phyloP scores from a whole-genome alignment of 345 rosid genomes.

The Cardamine resedifolia region DNA sequence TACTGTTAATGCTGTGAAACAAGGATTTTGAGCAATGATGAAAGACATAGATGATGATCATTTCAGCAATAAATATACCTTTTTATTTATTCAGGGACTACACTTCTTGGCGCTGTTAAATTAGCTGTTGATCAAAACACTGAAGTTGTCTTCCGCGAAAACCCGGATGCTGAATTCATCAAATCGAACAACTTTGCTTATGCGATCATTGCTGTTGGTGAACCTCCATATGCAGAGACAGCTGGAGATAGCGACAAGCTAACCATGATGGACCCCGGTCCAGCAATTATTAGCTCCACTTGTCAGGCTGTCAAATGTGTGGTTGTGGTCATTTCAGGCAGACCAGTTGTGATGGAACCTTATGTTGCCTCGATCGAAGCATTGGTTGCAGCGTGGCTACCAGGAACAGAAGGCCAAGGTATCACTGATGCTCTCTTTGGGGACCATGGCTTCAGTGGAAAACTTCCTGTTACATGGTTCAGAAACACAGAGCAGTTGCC shows the following conservation, averaged over 20 bases:
- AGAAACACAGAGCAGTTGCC: slow-evolving; percentile 86
- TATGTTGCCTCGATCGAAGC: slow-evolving; percentile 64
- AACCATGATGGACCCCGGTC: slow-evolving; percentile 71
- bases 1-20: not conserved
- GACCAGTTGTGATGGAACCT: slow-evolving; percentile 83
- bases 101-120: slow-evolving; percentile 72
- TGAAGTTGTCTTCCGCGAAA: slow-evolving; percentile 59
- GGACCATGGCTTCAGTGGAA: slow-evolving; percentile 82
- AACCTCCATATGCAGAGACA: slow-evolving; percentile 79
- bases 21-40: not conserved
- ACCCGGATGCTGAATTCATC: slow-evolving; percentile 63
- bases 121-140: slow-evolving; percentile 70
- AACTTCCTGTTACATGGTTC: slow-evolving; percentile 89
- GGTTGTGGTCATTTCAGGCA: slow-evolving; percentile 75
- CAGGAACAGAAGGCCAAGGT: slow-evolving; percentile 95
- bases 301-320: slow-evolving; percentile 72
- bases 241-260: slow-evolving; percentile 70
- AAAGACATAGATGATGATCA: not conserved
- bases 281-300: slow-evolving; percentile 58
- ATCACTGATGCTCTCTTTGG: slow-evolving; percentile 83
- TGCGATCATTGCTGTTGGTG: slow-evolving; percentile 84
- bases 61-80: not conserved
- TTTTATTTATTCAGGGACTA: slow-evolving; percentile 57
- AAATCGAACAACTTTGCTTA: slow-evolving; percentile 67
- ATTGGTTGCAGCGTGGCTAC: slow-evolving; percentile 90